Evolutionary conservation across 805 yeast genomes (phyloP).

Genomic region (Candida methanosorbosa): DNA sequence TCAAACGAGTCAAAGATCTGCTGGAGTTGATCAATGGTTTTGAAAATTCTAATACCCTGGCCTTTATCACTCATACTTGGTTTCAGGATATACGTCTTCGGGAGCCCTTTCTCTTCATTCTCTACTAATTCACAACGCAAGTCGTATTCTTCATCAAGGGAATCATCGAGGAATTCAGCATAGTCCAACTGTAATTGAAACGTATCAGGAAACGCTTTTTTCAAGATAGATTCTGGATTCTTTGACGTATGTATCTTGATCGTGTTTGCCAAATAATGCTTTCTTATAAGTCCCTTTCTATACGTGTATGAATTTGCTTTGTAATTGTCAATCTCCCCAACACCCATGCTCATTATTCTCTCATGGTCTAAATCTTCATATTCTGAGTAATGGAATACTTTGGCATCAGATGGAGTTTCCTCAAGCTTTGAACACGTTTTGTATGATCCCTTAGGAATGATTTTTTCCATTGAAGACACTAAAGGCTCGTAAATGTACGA

Average conservation of each 20-base stretch:
- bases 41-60: conserved; percentile 85
- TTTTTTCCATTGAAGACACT: conserved; percentile 24
- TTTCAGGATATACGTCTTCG: conserved; percentile 76
- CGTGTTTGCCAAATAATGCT: conserved; percentile 82
- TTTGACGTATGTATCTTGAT: conserved; percentile 69
- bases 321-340: conserved; percentile 35
- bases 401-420: conserved; percentile 11
- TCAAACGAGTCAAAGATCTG: conserved; percentile 80
- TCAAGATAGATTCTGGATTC: conserved; percentile 58
- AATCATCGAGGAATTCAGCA: conserved; percentile 92
- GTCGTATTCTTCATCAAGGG: conserved; percentile 88
- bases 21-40: conserved; percentile 72
- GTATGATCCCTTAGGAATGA: conserved; percentile 5
- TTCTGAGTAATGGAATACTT: conserved; percentile 73
- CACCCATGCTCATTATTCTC: conserved; percentile 25
- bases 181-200: conserved; percentile 83
- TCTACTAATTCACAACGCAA: conserved; percentile 66
- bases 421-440: conserved; percentile 5
- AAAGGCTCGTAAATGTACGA: conserved; percentile 37
- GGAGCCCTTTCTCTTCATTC: conserved; percentile 23
- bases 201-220: conserved; percentile 59
- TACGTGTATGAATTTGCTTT: conserved; percentile 74
- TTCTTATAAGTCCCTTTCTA: conserved; percentile 85
- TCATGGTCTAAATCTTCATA: conserved; percentile 86
- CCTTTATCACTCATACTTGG: conserved; percentile 98